phyloP scores from a whole-genome alignment of 2,329 filamentous ascomycete species.

The Phoma herbarum region DNA sequence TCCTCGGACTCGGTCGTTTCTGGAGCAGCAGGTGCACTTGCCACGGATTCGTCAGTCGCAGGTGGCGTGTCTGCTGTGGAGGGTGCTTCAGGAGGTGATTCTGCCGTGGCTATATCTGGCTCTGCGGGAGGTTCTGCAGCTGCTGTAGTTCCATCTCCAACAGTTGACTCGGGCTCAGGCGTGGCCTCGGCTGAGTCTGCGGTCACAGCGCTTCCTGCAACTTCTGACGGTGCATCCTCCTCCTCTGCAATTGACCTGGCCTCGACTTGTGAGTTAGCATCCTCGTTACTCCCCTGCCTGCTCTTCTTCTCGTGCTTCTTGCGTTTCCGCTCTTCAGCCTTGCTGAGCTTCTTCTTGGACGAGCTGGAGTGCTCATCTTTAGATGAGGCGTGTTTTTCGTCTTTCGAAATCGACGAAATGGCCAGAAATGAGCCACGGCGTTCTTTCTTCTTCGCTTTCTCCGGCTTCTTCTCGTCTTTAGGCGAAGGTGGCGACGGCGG shows the following conservation, averaged over 20 bases:
- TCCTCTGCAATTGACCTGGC: slow-evolving; percentile 23
- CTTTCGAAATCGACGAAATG: slow-evolving; percentile 24
- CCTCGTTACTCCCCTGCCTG: slow-evolving; percentile 30
- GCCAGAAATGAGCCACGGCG: slow-evolving; percentile 31
- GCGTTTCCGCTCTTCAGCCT: slow-evolving; percentile 38
- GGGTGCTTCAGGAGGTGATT: not conserved
- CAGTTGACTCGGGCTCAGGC: not conserved
- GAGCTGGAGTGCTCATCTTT: slow-evolving; percentile 22
- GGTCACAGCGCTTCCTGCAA: slow-evolving; percentile 4
- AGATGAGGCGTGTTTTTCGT: slow-evolving; percentile 22
- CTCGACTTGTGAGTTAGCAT: slow-evolving; percentile 8
- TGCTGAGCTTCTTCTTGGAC: slow-evolving; percentile 37
- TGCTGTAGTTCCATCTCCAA: slow-evolving; percentile 1
- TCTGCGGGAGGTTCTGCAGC: slow-evolving; percentile 6
- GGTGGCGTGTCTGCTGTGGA: not conserved
- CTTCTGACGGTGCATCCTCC: slow-evolving; percentile 27
- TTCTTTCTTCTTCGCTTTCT: slow-evolving; percentile 37
- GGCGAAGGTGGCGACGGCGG: slow-evolving; percentile 29
- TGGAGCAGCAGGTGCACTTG: slow-evolving; percentile 4
- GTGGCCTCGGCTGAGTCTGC: not conserved
- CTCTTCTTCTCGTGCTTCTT: slow-evolving; percentile 34
- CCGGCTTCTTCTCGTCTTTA: slow-evolving; percentile 44
- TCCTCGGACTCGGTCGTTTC: slow-evolving; percentile 7
- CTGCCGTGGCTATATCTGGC: not conserved
- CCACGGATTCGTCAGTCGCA: slow-evolving; percentile 4